Evolutionary conservation across 176 grass and related monocot genomes (phyloP), one percentile per base, ranked within the genome.

Genomic region (Bothriochloa decipiens): DNA sequence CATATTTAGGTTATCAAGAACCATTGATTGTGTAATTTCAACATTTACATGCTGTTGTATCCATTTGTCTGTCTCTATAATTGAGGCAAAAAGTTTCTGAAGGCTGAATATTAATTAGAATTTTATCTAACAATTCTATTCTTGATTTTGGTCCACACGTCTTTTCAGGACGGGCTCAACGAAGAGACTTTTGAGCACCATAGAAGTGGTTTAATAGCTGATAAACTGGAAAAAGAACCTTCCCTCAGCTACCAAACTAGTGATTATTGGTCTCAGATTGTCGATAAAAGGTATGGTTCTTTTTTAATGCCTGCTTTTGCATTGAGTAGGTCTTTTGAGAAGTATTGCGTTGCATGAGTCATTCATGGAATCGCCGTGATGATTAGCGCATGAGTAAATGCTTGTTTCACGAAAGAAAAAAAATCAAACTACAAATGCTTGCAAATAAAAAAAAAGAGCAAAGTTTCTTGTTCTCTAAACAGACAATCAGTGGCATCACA

Each of bases 141-240:
- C n/a, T 72, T 83, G 55, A 77, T 40, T 81, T 50, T 78, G 49
- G 16, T 72, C 27, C 26, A 79, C 50, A 64, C 45, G 16, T 76
- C 28, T 28, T 20, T 32, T 78, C 70, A 98, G 96, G 89, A 92
- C 64, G 85, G 55, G 58, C 89, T 95, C 37, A 89, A 92, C 77
- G 93, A 92, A 43, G 93, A 98, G 60, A 91, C 89, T 90, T 98
- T 95, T 84, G 87, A 98, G 81, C 85, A 95, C 45, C 91, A 92
- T 74, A 98, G 83, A 86, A 93, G 82, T 78, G 96, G 92, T 12
- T 81, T 95, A 57, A 98, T 98, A 89, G 93, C 93, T 89, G 87
- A 98, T 58, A 98, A 98, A 72, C 66, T 98, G 62, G 93, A 98
- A 84, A 98, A 95, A 64, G 91, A 95, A 14, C 96, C 96, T 79